Base-by-base conservation (phyloP, 2,329 filamentous ascomycete species). In the Calycina herbarum region DNA sequence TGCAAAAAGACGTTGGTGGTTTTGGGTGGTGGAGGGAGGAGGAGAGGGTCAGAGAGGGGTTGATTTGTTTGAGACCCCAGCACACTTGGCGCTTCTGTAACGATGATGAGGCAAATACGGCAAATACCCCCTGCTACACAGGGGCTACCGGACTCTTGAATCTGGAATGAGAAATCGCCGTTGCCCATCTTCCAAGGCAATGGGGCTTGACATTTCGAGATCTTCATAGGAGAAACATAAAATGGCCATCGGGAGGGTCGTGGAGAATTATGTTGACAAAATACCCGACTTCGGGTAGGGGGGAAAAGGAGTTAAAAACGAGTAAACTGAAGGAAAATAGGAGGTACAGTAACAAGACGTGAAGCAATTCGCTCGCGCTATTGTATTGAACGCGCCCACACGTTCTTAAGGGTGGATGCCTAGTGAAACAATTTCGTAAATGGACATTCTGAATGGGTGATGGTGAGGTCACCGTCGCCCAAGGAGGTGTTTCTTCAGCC, bases 31-130 rank as follows among this genome's bases (percentile, higher is more conserved):
- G 45, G 20, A 20, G 20, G 42, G 17, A 45, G 15, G 42, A 45
- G 42, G 42, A 45, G 57, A 59, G 65, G 63, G 62, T 64, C 54
- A 11, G 20, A 24, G 45, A 51, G 45, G 45, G 45, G 45, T 51
- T 5, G 20, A 11, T 24, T 51, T 51, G 45, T 51, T 51, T 51
- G n/a, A 51, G 45, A 24, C 20, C 45, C 45, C 45, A 24, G n/a
- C 20, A 51, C 45, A 27, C 45, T 51, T 27, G 45, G 45, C 45
- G 3, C 8, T 8, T 51, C 45, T 51, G 45, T 51, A 51, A 51
- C 45, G 7, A 24, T 15, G 20, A 51, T 51, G 45, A 51, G 45
- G 45, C 45, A 51, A 24, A 6, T 24, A 11, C 45, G 45, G 45
- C 45, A 51, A 24, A 6, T 24, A 11, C 45, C 45, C 45, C 45